Evolutionary conservation across 345 rosid species (phyloP).

Genomic region (Bretschneidera sinensis): DNA sequence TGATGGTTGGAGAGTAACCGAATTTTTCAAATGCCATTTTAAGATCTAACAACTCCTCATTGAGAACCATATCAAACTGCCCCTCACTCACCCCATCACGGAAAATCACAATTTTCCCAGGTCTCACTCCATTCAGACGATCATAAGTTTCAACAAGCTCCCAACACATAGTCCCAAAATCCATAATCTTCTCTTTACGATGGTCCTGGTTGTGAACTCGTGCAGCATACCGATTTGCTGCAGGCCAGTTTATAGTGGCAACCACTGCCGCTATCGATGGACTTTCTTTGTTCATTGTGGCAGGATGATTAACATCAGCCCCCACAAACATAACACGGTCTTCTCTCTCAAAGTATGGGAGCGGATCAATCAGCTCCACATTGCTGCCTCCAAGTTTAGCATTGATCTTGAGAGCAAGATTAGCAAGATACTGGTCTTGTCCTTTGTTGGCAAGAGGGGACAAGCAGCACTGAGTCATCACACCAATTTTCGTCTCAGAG

Average conservation of each 20-base stretch:
- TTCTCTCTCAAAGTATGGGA: conserved; percentile 39
- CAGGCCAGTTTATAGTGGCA: conserved; percentile 84
- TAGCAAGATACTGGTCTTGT: conserved; percentile 63
- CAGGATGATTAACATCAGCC: conserved; percentile 93
- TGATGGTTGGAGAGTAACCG: conserved; percentile 54
- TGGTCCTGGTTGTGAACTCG: conserved; percentile 58
- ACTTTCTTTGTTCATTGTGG: conserved; percentile 38
- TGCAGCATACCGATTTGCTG: conserved; percentile 75
- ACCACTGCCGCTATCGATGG: conserved; percentile 90
- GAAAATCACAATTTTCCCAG: conserved; percentile 63
- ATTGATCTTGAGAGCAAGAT: conserved; percentile 80
- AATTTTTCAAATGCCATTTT: conserved; percentile 36
- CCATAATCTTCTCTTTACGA: conserved; percentile 58
- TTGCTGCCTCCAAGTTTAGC: conserved; percentile 98
- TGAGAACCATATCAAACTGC: conserved; percentile 89
- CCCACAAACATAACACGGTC: conserved; percentile 78
- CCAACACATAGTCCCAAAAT: conserved; percentile 60
- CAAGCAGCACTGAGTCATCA: conserved; percentile 86
- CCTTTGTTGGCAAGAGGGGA: conserved; percentile 30
- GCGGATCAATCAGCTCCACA: conserved; percentile 57
- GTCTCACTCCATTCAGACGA: conserved; percentile 35
- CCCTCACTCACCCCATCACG: conserved; percentile 91
- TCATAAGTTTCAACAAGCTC: conserved; percentile 55
- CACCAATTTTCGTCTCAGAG: conserved; percentile 70
- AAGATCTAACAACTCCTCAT: conserved; percentile 56